Percentiles rank a stretch among this genome's conserved stretches.
These are phyloP conservation scores for Aurifilum marmelostoma DNA, from an alignment of 2,329 filamentous ascomycete species.

Conservation along the genomic window DNA sequence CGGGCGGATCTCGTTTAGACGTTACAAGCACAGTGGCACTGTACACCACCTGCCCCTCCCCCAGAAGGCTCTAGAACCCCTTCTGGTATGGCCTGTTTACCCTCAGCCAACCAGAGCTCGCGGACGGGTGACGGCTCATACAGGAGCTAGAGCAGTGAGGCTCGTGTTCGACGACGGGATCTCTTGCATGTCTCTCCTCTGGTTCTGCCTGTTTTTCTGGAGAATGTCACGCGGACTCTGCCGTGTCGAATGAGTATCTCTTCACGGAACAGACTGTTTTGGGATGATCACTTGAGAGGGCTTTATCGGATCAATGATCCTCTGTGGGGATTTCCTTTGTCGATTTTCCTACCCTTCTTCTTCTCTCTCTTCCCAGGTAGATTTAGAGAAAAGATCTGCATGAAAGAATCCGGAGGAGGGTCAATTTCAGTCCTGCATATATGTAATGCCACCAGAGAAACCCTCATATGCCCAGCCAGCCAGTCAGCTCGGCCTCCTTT, in stretches of 20 bases:
- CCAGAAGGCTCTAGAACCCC: not conserved
- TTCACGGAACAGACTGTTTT: not conserved
- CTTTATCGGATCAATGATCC: not conserved
- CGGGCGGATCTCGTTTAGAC: constrained; percentile 7
- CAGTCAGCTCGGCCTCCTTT: not conserved
- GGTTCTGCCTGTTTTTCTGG: too few relatives aligned
- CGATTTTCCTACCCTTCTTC: too few relatives aligned
- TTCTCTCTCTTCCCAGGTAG: not conserved
- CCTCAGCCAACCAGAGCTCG: not conserved
- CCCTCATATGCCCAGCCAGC: not conserved
- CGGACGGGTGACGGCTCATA: not conserved
- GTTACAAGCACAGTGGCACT: not conserved
- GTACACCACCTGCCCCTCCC: not conserved
- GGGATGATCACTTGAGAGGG: not conserved
- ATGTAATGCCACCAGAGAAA: not conserved
- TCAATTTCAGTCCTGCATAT: not conserved
- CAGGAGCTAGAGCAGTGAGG: not conserved
- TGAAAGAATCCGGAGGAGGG: not conserved
- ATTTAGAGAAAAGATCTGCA: not conserved
- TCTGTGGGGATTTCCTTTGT: not conserved
- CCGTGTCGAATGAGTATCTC: not conserved
- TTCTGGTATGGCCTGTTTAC: not conserved
- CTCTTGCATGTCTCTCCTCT: not conserved
- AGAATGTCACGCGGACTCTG: not conserved
- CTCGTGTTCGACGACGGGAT: constrained; percentile 6